phyloP scores from a whole-genome alignment of 164 flowering plant species.

The Hamamelis virginiana region DNA sequence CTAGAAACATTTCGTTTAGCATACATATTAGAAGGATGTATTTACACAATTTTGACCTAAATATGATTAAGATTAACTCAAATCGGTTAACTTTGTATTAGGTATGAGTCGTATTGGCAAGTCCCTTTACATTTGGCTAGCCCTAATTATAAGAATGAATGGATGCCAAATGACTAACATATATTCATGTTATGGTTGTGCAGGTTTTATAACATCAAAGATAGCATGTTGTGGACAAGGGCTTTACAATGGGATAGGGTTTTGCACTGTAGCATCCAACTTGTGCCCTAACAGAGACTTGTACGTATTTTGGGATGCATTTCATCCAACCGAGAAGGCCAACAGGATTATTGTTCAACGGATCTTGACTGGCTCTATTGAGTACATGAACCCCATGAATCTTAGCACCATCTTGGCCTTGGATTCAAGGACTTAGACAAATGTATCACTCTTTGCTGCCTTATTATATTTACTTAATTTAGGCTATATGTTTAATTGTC shows the following conservation, averaged over 20 bases:
- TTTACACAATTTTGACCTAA: too few relatives aligned
- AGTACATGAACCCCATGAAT: conserved; percentile 32
- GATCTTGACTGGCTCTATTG: conserved; percentile 20
- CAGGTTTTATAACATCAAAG: conserved; percentile 8
- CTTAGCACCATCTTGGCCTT: conserved; percentile 31
- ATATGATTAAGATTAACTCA: too few relatives aligned
- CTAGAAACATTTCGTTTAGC: too few relatives aligned
- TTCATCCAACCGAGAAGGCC: conserved; percentile 31
- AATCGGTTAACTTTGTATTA: too few relatives aligned
- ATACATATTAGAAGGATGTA: too few relatives aligned
- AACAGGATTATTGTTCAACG: conserved; percentile 15
- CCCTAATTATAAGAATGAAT: neutral
- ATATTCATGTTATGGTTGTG: too few relatives aligned
- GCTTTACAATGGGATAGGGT: conserved; percentile 22
- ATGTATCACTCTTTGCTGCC: too few relatives aligned
- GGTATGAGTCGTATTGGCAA: too few relatives aligned
- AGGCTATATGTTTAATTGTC: too few relatives aligned
- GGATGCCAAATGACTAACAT: too few relatives aligned
- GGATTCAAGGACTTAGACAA: conserved; percentile 10
- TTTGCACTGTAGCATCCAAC: conserved; percentile 27
- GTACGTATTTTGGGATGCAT: conserved; percentile 30
- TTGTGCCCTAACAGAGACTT: conserved; percentile 23
- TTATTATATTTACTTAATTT: too few relatives aligned
- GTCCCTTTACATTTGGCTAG: neutral
- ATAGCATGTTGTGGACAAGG: conserved; percentile 15